Evolutionary conservation across 2,329 filamentous ascomycete species (phyloP), one percentile per base, ranked within the genome.

Genomic region (Aspergillus tubingensis): DNA sequence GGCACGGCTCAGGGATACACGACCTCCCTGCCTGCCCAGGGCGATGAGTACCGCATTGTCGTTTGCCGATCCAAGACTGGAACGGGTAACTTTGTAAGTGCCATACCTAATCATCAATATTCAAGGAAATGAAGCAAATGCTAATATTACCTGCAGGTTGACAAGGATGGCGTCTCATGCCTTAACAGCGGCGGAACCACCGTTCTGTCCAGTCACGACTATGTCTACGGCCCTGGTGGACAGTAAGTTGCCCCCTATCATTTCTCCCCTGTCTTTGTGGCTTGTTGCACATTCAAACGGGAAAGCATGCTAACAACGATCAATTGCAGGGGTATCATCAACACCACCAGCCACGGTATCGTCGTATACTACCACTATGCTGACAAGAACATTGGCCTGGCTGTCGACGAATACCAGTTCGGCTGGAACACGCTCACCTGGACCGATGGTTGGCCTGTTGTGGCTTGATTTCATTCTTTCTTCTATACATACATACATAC

Each of bases 311-410:
- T 54, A 43, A 54, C 36, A 10, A 6, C 3, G 11, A 15, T 15
- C 10, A 53, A 5, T n/a, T 44, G 7, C 25, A 74, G 72, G 64
- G 74, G 74, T 27, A 61, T 76, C 15, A 54, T 74, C 19, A 63
- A 66, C 7, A 73, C 76, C 48, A 70, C 72, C 0, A 70, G 66
- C 1, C 68, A 77, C 13, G 86, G 85, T 2, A 78, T 82, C 2
- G 79, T 88, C 3, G 76, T 88, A 5, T 88, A 88, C 70, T 88
- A 88, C 68, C 86, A 88, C 68, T 88, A 88, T 68, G 74, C 85
- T 3, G 75, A 85, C 64, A 85, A 80, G 3, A 74, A 74, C 3
- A 78, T 83, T 61, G 83, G 83, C 2, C 78, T 83, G 53, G 75
- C 70, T 0, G 80, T 84, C 63, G 76, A 72, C 6, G 64, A 77